Base-by-base conservation (phyloP, 768 basidiomycete genomes). In the Tulasnella sp. region DNA sequence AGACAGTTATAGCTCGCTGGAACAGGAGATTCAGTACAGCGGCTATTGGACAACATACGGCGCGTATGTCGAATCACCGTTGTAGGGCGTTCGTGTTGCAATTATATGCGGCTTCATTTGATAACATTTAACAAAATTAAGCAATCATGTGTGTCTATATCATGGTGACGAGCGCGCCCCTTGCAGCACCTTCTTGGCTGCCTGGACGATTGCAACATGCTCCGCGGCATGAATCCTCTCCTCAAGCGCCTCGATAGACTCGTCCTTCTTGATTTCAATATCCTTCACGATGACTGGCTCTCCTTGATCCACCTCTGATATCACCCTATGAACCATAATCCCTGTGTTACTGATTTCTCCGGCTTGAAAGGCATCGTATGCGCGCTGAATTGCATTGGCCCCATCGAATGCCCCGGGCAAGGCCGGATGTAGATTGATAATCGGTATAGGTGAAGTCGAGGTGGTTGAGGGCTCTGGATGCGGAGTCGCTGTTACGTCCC, bases 391-490 rank as follows among this genome's bases (percentile, higher is more conserved):
- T 1, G 94, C 92, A 66, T 88, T 80, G n/a, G 88, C 83, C 4
- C 96, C 96, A 65, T 96, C 93, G 66, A 99, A 99, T n/a, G 86
- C 83, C 1, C 93, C 92, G 0, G 95, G 95, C 1, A 99, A 74
- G 3, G 96, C 96, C 5, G 96, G 96, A 67, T 98, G 96, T 3
- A 99, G 76, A 69, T 98, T 99, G 75, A 99, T 95, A 63, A 96
- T 88, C 0, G 90, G 85, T 2, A 95, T 80, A 1, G 75, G 70
- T 47, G 38, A 10, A 1, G 23, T 13, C 11, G 62, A 41, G 27
- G 23, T 42, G 21, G 4, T 17, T 10, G 32, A 19, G 8, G 26
- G 2, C n/a, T 48, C 29, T n/a, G 10, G 58, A 51, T 21, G 29
- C 26, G 11, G 43, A 17, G 19, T 5, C 2, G 19, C 15, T 2